Evolutionary conservation across 805 yeast genomes (phyloP), one percentile per base, ranked within the genome.

Genomic region (Nakazawaea siamensis): DNA sequence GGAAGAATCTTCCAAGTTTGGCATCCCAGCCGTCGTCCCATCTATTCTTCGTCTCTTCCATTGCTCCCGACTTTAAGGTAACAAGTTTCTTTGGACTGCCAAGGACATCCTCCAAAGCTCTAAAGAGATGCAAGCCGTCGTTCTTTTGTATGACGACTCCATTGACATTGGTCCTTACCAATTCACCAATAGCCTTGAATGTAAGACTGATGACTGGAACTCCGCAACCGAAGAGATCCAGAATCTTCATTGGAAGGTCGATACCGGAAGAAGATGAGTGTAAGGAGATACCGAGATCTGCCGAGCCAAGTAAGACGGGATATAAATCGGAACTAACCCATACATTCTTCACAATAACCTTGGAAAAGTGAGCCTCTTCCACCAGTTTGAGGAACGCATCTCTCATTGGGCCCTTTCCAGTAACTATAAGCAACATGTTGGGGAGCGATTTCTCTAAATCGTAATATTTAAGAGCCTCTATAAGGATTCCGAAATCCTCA

Each of bases 221-320:
- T 0, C 97, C 97, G 43, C 92, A 83, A 0, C 98, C 98, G 63
- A 90, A 88, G 71, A 90, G 76, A 50, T 92, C 99, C 5, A 90
- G 80, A 24, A 92, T 83, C 55, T 92, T 92, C 99, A 92, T 92
- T 1, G 99, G 99, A 39, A 92, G 66, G 50, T 92, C 99, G 38
- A 83, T 66, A 0, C 99, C 98, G 30, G 95, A 82, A 29, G 94
- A 81, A 0, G 97, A 88, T 4, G 79, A 72, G 55, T 92, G 99
- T 42, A 92, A 61, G 1, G 97, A 90, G 2, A 92, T 68, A 2
- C 96, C 97, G 24, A 88, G 51, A 50, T 92, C 96, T 3, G 95
- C 90, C 3, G 76, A 59, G 2, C 78, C 77, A 20, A 92, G 53
- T 1, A 92, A 60, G 34, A 63, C 55, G 0, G 96, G 96, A 53